These are phyloP conservation scores for Lunularia cruciata DNA, from an alignment of 225 moss, liverwort and hornwort species.

Conservation along the genomic window DNA sequence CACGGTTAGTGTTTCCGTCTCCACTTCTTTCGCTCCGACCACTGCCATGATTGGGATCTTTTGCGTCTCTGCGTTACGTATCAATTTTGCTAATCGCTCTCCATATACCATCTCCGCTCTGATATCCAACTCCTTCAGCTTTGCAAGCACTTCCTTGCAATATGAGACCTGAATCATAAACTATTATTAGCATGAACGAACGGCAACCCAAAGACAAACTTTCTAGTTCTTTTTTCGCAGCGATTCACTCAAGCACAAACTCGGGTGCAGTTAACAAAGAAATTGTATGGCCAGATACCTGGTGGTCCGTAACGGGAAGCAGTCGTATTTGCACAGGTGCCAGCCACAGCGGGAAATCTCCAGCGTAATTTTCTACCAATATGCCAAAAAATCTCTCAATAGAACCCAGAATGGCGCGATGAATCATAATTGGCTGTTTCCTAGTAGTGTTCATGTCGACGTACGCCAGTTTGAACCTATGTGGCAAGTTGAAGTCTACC, in stretches of 20 bases:
- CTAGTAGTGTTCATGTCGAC: slow-evolving; percentile 73
- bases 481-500: slow-evolving; percentile 96
- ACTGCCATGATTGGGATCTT: slow-evolving; percentile 98
- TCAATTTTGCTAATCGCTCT: slow-evolving; percentile 80
- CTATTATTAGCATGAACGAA: too few species aligned
- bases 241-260: neutral
- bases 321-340: slow-evolving; percentile 83
- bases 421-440: slow-evolving; percentile 97
- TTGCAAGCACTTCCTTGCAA: slow-evolving; percentile 72
- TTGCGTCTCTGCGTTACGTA: slow-evolving; percentile 89
- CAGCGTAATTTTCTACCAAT: slow-evolving; percentile 90
- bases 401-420: slow-evolving; percentile 92
- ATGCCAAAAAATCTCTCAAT: slow-evolving; percentile 96
- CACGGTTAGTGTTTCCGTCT: slow-evolving; percentile 68
- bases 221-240: neutral
- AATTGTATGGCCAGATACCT: slow-evolving; percentile 40
- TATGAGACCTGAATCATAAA: slow-evolving; percentile 58
- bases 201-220: neutral
- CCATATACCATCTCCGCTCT: slow-evolving; percentile 80
- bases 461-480: slow-evolving; percentile 84
- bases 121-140: slow-evolving; percentile 64
- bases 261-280: too few species aligned
- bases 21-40: slow-evolving; percentile 94
- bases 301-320: slow-evolving; percentile 82
- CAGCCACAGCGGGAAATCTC: slow-evolving; percentile 96